A percentile compares a stretch with the other conserved stretches of the same genome.
phyloP scores from a whole-genome alignment of 331 rosid species.

The Quercus phellos region DNA sequence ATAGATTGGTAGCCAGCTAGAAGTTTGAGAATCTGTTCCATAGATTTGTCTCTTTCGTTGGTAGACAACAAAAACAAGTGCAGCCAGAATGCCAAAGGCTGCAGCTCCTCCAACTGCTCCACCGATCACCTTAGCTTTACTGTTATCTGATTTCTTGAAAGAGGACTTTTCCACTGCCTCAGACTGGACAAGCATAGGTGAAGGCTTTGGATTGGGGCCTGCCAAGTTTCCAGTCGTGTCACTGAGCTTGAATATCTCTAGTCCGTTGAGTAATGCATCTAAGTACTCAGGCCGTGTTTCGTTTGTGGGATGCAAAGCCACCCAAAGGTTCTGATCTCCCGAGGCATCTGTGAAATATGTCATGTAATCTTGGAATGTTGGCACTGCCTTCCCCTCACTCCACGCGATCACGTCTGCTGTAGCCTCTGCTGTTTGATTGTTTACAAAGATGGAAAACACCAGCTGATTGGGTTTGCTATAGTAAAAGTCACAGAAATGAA shows the following conservation, averaged over 20 bases:
- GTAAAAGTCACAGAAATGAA: constrained; percentile 46
- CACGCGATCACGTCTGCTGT: constrained; percentile 36
- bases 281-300: constrained; percentile 30
- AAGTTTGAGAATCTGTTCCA: not conserved
- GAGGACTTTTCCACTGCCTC: not conserved
- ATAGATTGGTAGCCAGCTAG: constrained; percentile 38
- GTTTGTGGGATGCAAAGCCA: constrained; percentile 37
- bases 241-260: constrained; percentile 44
- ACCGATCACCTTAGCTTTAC: constrained; percentile 18
- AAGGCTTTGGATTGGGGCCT: constrained; percentile 39
- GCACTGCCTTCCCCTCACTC: constrained; percentile 28
- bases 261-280: constrained; percentile 43
- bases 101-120: constrained; percentile 29
- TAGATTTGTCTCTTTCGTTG: constrained; percentile 15
- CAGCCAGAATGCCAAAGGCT: constrained; percentile 19
- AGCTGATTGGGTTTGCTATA: constrained; percentile 30
- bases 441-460: constrained; percentile 41
- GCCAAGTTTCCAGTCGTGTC: constrained; percentile 33
- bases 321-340: constrained; percentile 34
- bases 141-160: not conserved
- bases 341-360: constrained; percentile 10
- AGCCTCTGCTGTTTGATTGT: constrained; percentile 35
- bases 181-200: constrained; percentile 28
- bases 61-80: constrained; percentile 18
- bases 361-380: constrained; percentile 36